phyloP scores from a whole-genome alignment of 768 basidiomycete genomes.

The Phaffia tasmanica region DNA sequence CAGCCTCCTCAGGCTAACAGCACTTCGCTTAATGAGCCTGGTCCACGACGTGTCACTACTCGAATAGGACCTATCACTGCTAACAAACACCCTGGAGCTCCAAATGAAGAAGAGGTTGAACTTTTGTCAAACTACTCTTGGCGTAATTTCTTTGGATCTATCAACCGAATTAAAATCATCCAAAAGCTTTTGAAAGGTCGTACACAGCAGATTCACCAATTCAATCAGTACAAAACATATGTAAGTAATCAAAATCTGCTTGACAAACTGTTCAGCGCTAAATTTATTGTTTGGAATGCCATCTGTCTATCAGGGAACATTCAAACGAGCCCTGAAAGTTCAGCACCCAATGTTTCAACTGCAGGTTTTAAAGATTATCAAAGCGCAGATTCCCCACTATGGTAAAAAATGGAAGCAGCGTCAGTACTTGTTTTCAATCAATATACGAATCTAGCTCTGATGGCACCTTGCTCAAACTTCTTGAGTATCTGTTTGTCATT shows the following conservation, averaged over 20 bases:
- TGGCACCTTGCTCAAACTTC: background rate
- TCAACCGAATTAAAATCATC: conserved; percentile 96
- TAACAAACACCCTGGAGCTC: conserved; percentile 18
- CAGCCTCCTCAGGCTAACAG: conserved; percentile 55
- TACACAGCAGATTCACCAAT: conserved; percentile 85
- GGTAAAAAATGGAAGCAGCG: conserved; percentile 97
- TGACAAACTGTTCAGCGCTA: conserved; percentile 11
- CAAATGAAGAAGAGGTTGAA: conserved; percentile 62
- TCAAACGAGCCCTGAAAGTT: conserved; percentile 88
- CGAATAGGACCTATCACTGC: conserved; percentile 10
- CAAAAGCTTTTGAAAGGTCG: conserved; percentile 93
- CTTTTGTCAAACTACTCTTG: conserved; percentile 89
- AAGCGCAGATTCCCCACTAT: conserved; percentile 96
- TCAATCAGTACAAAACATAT: conserved; percentile 96
- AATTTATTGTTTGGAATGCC: background rate
- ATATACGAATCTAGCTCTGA: background rate
- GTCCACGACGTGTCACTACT: conserved; percentile 50
- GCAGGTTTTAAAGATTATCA: conserved; percentile 90
- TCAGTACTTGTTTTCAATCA: conserved; percentile 39
- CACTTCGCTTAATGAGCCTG: conserved; percentile 45
- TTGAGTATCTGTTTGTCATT: conserved; percentile 9
- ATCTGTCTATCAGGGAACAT: conserved; percentile 56
- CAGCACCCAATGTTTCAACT: conserved; percentile 88
- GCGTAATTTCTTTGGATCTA: conserved; percentile 93
- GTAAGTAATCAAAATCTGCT: conserved; percentile 40